phyloP scores from a whole-genome alignment of 768 basidiomycete species.

The Lentinula boryana region DNA sequence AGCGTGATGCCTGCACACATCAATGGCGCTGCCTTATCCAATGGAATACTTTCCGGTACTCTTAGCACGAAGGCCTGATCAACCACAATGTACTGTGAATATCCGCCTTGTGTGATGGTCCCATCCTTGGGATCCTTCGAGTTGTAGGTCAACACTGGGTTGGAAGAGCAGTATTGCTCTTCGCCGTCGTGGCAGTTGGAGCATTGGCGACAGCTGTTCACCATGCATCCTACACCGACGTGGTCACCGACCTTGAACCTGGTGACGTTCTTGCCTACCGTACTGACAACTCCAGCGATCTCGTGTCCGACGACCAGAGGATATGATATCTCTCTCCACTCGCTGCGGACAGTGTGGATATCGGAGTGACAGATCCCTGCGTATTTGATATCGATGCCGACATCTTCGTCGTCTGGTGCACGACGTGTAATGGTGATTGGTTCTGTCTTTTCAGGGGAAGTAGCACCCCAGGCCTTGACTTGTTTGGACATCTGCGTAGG shows the following conservation, averaged over 20 bases:
- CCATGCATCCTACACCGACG: conserved; percentile 47
- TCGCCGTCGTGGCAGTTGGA: conserved; percentile 40
- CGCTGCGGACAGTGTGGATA: conserved; percentile 33
- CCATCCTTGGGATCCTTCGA: conserved; percentile 34
- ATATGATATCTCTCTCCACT: conserved; percentile 25
- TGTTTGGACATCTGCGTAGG: background rate
- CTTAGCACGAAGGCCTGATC: conserved; percentile 52
- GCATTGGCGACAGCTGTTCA: conserved; percentile 47
- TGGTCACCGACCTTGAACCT: conserved; percentile 52
- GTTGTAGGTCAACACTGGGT: conserved; percentile 31
- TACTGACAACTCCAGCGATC: conserved; percentile 46
- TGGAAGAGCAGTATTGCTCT: conserved; percentile 40
- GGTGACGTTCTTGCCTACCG: conserved; percentile 48
- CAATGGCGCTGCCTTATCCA: conserved; percentile 55
- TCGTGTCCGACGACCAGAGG: conserved; percentile 44
- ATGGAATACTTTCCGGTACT: conserved; percentile 47
- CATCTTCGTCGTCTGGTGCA: conserved; percentile 41
- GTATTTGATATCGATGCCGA: conserved; percentile 50
- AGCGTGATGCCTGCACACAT: conserved; percentile 60
- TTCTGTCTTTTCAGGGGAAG: background rate
- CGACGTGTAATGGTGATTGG: conserved; percentile 1
- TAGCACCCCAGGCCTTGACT: conserved; percentile 1
- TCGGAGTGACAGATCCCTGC: conserved; percentile 52
- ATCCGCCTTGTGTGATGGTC: conserved; percentile 38
- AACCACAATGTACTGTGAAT: conserved; percentile 38